A percentile compares a stretch with the other conserved stretches of the same genome.
phyloP scores from a whole-genome alignment of 768 basidiomycete genomes.

The Mycena indigotica region DNA sequence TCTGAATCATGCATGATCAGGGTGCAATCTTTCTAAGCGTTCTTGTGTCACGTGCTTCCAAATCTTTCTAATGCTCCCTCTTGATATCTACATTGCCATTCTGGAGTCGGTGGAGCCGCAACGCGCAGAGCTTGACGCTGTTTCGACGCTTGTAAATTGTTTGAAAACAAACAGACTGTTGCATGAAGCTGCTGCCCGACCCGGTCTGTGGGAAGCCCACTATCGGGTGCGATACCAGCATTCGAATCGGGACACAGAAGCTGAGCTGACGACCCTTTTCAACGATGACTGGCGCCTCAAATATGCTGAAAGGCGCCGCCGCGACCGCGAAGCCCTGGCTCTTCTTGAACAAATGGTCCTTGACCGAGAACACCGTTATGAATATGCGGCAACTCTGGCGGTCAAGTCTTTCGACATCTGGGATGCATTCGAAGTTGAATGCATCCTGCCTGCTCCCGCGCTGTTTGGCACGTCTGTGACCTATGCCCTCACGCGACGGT shows the following conservation, averaged over 20 bases:
- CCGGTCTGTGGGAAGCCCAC: constrained; percentile 54
- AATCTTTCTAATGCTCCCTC: too few species aligned
- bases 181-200: constrained; percentile 44
- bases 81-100: constrained; percentile 14
- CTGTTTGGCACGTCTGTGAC: constrained; percentile 20
- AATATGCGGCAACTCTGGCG: constrained; percentile 41
- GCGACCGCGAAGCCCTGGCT: constrained; percentile 45
- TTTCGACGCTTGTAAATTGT: constrained; percentile 41
- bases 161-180: constrained; percentile 40
- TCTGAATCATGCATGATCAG: too few species aligned
- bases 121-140: constrained; percentile 2
- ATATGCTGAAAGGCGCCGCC: constrained; percentile 46
- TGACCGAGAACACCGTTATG: constrained; percentile 39
- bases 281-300: constrained; percentile 47
- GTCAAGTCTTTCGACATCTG: constrained; percentile 55
- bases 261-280: constrained; percentile 29
- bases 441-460: constrained; percentile 36
- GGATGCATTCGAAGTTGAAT: constrained; percentile 51
- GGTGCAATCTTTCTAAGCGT: too few species aligned
- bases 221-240: constrained; percentile 53
- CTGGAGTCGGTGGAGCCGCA: constrained; percentile 6
- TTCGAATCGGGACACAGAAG: constrained; percentile 37
- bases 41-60: too few species aligned
- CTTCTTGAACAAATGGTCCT: constrained; percentile 45
- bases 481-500: constrained; percentile 45